Percentiles rank a stretch among this genome's conserved stretches.
phyloP scores from a whole-genome alignment of 805 yeast genomes.

The Metschnikowia baotianmanensis region DNA sequence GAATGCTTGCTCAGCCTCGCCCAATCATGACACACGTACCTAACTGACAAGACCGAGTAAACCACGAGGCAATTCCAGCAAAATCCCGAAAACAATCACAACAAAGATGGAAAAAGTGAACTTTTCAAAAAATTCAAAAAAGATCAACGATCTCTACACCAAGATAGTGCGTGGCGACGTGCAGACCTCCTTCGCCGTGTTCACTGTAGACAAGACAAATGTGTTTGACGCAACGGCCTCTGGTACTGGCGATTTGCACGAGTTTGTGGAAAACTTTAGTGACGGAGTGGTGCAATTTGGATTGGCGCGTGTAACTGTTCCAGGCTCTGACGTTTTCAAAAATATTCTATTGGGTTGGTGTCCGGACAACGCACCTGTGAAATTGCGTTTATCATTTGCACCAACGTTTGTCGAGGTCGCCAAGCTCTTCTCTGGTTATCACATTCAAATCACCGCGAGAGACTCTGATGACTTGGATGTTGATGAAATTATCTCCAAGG shows the following conservation, averaged over 20 bases:
- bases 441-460: slow-evolving; percentile 96
- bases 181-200: slow-evolving; percentile 70
- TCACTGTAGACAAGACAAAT: slow-evolving; percentile 64
- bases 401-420: slow-evolving; percentile 75
- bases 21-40: too few species aligned
- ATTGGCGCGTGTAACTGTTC: slow-evolving; percentile 79
- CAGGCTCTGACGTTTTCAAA: slow-evolving; percentile 88
- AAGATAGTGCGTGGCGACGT: slow-evolving; percentile 77
- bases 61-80: too few species aligned
- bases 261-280: slow-evolving; percentile 76
- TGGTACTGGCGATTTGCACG: slow-evolving; percentile 69
- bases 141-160: slow-evolving; percentile 72
- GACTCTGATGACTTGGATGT: slow-evolving; percentile 86
- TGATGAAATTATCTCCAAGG: slow-evolving; percentile 66
- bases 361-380: slow-evolving; percentile 90
- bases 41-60: not conserved
- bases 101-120: slow-evolving; percentile 52
- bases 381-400: slow-evolving; percentile 72
- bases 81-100: not conserved
- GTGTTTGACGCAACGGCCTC: slow-evolving; percentile 45
- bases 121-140: slow-evolving; percentile 67
- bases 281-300: slow-evolving; percentile 92
- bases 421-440: slow-evolving; percentile 74
- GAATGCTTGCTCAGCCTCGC: too few species aligned
- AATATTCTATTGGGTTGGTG: slow-evolving; percentile 90